These are phyloP conservation scores for Pseudotulostoma volvatum DNA, from an alignment of 495 filamentous ascomycete genomes.

Conservation along the genomic window DNA sequence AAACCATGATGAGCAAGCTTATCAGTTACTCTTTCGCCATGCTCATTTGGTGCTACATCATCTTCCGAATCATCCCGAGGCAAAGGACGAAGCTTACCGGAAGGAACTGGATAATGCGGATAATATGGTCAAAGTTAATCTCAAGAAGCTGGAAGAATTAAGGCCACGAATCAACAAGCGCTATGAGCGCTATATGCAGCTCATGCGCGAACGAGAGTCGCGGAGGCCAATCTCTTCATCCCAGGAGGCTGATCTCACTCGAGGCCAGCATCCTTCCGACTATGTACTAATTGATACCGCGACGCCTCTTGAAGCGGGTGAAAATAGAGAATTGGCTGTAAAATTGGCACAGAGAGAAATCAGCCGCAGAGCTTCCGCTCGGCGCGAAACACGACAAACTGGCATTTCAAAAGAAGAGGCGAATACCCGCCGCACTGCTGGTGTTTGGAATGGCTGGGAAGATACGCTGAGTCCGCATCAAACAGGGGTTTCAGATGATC, in stretches of 20 bases:
- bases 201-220: slow-evolving; percentile 33
- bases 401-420: slow-evolving; percentile 39
- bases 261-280: slow-evolving; percentile 15
- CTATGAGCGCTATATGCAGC: slow-evolving; percentile 40
- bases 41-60: slow-evolving; percentile 49
- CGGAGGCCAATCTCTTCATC: slow-evolving; percentile 12
- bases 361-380: slow-evolving; percentile 43
- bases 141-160: slow-evolving; percentile 44
- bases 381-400: slow-evolving; percentile 36
- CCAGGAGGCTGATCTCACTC: slow-evolving; percentile 5
- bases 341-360: slow-evolving; percentile 62
- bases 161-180: slow-evolving; percentile 53
- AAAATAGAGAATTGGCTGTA: slow-evolving; percentile 63
- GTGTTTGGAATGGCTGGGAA: slow-evolving; percentile 49
- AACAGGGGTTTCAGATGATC: slow-evolving; percentile 16
- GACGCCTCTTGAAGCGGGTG: slow-evolving; percentile 46
- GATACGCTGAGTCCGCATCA: slow-evolving; percentile 14
- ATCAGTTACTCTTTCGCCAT: slow-evolving; percentile 71
- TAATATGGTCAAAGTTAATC: slow-evolving; percentile 35
- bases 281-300: slow-evolving; percentile 24
- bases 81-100: slow-evolving; percentile 31
- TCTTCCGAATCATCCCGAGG: slow-evolving; percentile 43
- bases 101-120: slow-evolving; percentile 31
- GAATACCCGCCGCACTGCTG: slow-evolving; percentile 38
- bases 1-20: slow-evolving; percentile 72